Evolutionary conservation across 2,329 filamentous ascomycete genomes (phyloP), one percentile per base, ranked within the genome.

Genomic region (Colletotrichum brevisporum): DNA sequence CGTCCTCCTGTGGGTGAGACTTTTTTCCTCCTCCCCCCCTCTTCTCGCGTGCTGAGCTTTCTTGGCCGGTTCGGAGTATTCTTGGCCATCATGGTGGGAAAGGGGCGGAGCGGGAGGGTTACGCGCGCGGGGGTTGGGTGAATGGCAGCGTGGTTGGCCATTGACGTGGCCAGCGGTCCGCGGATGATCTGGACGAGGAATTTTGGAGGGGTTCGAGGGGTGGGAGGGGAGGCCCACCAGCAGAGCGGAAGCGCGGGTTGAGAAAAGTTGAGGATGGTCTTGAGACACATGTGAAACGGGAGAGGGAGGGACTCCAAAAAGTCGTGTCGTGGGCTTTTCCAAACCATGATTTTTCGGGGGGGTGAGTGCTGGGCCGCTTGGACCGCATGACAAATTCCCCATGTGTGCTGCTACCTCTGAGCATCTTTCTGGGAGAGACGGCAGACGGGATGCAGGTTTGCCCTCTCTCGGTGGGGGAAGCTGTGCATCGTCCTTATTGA

Each of bases 211-310:
- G 21, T 26, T 36, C 31, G 31, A 36, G 31, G 31, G 50, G 50
- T 26, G 50, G 47, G 16, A 24, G 47, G n/a, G 47, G 47, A 50
- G n/a, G 16, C 15, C 10, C 21, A 21, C n/a, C n/a, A 21, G 47
- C 21, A 50, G 8, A 50, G 47, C n/a, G n/a, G 47, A 50, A 50
- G 47, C n/a, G 21, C 21, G 47, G 47, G n/a, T 18, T 18, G 47
- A 36, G 47, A n/a, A 31, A 31, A 48, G 54, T 47, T 47, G 54
- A 31, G 55, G 50, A 54, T 27, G 48, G 21, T 70, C 56, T 57
- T 71, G 69, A 69, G 69, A 71, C 69, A 60, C 15, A 69, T 56
- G 57, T 71, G 69, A 71, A 71, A 71, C 69, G 60, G 60, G 45
- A 21, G 31, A 39, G 55, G 52, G 24, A 48, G 13, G 31, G 31